Evolutionary conservation across 2,329 filamentous ascomycete genomes (phyloP), one percentile per base, ranked within the genome.

Genomic region (Clarireedia homoeocarpa): DNA sequence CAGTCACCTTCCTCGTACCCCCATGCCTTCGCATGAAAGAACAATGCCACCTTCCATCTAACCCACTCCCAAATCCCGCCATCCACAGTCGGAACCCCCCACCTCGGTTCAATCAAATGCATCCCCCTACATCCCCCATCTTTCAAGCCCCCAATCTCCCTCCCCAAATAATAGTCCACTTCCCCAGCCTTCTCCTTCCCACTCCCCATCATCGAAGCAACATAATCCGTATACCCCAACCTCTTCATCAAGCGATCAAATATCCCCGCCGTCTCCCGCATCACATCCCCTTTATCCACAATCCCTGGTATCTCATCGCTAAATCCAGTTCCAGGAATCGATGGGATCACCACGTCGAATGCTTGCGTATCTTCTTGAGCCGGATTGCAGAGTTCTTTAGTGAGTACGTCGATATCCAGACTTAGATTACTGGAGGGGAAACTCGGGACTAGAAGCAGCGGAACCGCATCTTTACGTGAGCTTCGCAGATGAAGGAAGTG

Each of bases 311-410:
- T 73, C 2, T 82, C 73, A 67, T 87, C 83, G 67, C 83, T 86
- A 65, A 88, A 88, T 15, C 83, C 84, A 47, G 85, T 73, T 0
- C 84, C 84, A 0, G 85, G 84, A 20, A 88, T 75, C 45, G 81
- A 82, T 1, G 85, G 84, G 20, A 81, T 79, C 20, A 88, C 77
- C n/a, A 88, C 66, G 63, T 88, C 81, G 63, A 88, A 88, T 0
- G 82, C 75, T 58, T 80, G 78, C 17, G 39, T 20, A 9, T 24
- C n/a, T 24, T 10, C 45, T 30, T 42, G 34, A 5, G 40, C 44
- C n/a, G 15, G 27, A 26, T 55, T 42, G 42, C 46, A 55, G 7
- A 55, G 40, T 7, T 55, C 52, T 24, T 24, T 55, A 6, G 9
- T 23, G 14, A 55, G 24, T 4, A 20, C 26, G 26, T 17, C 46